Evolutionary conservation across 805 yeast species (phyloP).

Genomic region (Metschnikowia matae): DNA sequence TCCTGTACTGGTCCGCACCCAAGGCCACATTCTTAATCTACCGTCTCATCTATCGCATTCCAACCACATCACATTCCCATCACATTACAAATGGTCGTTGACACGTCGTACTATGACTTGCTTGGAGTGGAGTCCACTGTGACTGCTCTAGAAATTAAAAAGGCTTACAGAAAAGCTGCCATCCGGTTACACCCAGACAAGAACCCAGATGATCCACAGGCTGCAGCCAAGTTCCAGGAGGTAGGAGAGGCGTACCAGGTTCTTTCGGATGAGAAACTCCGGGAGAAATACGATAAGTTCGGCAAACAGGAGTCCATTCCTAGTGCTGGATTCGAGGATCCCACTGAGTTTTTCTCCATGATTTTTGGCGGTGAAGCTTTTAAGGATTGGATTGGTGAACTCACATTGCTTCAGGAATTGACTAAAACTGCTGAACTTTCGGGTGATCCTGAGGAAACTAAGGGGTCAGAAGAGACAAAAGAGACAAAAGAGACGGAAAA

Average conservation of each 20-base stretch:
- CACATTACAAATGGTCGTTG: conserved; percentile 38
- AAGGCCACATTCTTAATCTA: neutral
- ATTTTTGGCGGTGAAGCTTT: conserved; percentile 91
- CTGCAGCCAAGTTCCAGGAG: conserved; percentile 43
- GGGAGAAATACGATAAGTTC: conserved; percentile 67
- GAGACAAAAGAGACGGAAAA: neutral
- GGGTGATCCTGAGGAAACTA: conserved; percentile 25
- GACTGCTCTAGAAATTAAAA: conserved; percentile 41
- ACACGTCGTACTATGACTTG: conserved; percentile 41
- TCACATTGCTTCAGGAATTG: conserved; percentile 45
- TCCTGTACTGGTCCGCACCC: too few species aligned
- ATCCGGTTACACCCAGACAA: conserved; percentile 68
- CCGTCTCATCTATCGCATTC: neutral
- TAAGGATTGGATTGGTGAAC: conserved; percentile 48
- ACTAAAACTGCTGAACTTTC: conserved; percentile 41
- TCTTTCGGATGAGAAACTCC: conserved; percentile 57
- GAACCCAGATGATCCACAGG: conserved; percentile 43
- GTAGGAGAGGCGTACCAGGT: conserved; percentile 76
- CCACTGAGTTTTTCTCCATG: conserved; percentile 58
- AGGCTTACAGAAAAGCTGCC: conserved; percentile 70
- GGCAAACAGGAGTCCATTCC: conserved; percentile 74
- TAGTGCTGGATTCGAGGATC: conserved; percentile 67
- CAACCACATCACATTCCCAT: neutral
- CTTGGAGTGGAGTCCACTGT: conserved; percentile 33
- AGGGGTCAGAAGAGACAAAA: neutral